These are phyloP conservation scores for Fusarium sp. DNA, from an alignment of 2,329 filamentous ascomycete species.

Conservation along the genomic window DNA sequence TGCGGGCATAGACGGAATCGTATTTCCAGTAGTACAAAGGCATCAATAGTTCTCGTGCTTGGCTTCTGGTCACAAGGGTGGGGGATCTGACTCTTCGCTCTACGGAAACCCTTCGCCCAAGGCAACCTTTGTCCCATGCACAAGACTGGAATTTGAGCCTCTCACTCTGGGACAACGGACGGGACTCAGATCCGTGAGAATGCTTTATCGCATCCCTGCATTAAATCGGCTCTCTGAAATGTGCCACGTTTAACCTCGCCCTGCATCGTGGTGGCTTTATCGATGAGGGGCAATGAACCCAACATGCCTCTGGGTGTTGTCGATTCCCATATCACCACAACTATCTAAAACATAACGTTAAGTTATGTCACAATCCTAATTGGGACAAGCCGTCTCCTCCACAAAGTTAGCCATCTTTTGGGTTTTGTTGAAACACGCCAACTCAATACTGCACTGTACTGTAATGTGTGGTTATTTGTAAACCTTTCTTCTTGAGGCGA, in stretches of 20 bases:
- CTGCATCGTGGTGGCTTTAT: conserved; percentile 17
- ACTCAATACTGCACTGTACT: too few species aligned
- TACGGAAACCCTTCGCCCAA: background rate
- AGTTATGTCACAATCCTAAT: conserved; percentile 2
- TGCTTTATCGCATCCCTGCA: conserved; percentile 35
- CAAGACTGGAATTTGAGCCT: conserved; percentile 30
- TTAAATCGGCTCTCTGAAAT: conserved; percentile 13
- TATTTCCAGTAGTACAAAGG: background rate
- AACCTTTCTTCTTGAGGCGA: background rate
- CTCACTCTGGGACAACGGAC: conserved; percentile 23
- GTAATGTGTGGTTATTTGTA: background rate
- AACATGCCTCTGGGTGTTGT: background rate
- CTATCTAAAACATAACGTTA: conserved; percentile 26
- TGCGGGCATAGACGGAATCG: background rate
- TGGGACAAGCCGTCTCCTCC: background rate
- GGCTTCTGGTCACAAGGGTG: background rate
- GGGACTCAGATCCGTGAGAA: conserved; percentile 20
- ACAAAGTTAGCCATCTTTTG: background rate
- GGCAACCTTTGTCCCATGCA: background rate
- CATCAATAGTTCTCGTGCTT: background rate
- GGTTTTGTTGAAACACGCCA: conserved; percentile 14
- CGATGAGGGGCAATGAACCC: conserved; percentile 8
- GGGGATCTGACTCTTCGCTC: background rate
- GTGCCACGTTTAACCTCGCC: conserved; percentile 5
- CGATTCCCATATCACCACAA: conserved; percentile 22